phyloP scores from a whole-genome alignment of 2,329 filamentous ascomycete species.

The Pseudocercospora pini-densiflorae region DNA sequence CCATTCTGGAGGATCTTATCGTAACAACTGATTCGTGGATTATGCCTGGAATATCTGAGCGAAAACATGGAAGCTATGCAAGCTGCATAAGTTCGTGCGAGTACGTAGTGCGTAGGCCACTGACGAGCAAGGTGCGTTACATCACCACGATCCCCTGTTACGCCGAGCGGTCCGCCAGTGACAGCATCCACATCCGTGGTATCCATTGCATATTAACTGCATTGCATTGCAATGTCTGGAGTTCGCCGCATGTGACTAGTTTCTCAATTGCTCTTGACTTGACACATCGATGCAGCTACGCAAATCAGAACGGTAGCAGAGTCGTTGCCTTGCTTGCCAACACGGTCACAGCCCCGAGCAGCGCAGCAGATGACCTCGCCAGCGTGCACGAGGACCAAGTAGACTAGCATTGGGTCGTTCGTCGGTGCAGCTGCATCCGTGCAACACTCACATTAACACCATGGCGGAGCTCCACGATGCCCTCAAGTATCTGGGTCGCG shows the following conservation, averaged over 20 bases:
- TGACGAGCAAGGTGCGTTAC: conserved; percentile 5
- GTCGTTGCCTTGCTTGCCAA: neutral
- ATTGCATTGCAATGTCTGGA: neutral
- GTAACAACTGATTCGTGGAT: no score
- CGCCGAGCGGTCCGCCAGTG: neutral
- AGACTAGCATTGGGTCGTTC: neutral
- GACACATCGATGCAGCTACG: neutral
- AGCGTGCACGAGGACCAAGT: neutral
- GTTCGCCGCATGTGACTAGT: neutral
- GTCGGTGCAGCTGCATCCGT: neutral
- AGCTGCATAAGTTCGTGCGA: neutral
- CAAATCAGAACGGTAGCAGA: neutral
- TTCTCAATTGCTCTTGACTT: neutral
- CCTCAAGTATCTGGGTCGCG: conserved; percentile 49
- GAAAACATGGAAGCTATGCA: neutral
- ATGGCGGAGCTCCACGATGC: conserved; percentile 53
- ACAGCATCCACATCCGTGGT: neutral
- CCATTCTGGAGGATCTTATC: no score
- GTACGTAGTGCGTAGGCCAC: neutral
- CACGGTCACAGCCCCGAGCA: no score
- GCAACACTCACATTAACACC: neutral
- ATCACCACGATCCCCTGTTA: neutral
- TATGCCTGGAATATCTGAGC: no score
- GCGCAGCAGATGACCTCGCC: no score
- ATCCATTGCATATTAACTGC: neutral